Evolutionary conservation across 2,329 filamentous ascomycete genomes (phyloP), one percentile per base, ranked within the genome.

Genomic region (Lecanoromycetidae sp.): DNA sequence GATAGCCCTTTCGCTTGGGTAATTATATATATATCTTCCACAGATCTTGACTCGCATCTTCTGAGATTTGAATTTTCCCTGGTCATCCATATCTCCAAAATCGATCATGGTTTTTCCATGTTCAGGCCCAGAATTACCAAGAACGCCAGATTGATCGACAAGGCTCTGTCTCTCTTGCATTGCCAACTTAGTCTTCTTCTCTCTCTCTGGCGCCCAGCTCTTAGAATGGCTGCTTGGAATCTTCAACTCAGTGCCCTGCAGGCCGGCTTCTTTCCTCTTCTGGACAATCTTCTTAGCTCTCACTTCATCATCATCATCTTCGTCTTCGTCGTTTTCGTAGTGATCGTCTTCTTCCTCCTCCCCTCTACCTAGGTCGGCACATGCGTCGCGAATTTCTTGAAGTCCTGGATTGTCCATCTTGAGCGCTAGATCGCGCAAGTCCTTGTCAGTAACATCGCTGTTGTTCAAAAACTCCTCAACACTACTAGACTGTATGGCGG

Each of bases 371-470:
- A 72, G 65, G 54, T 74, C 70, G 4, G 70, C 71, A 53, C 70
- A 74, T 12, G 70, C 70, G 56, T 74, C 70, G 34, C 70, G 63
- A 19, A 74, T 65, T 36, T 71, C 68, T 51, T 74, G 69, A 2
- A 72, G 60, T n/a, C 57, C 60, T 15, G 70, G 70, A 36, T 66
- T 62, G 48, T 73, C 70, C 38, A 72, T 58, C 50, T 68, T 68
- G 19, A 73, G 58, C 49, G 67, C 71, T 4, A 73, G 52, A 52
- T 72, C 69, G 51, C 69, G 60, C 4, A 74, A 54, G 44, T 71
- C 65, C 12, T 63, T 59, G 26, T 61, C 60, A 2, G 63, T 65
- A 27, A 73, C 63, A 20, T 68, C 61, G 7, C 59, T 53, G 41
- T 70, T 63, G 3, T 56, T 57, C 3, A 73, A 58, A 44, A 73